Percentiles rank a stretch among this genome's conserved stretches.
phyloP scores from a whole-genome alignment of 768 basidiomycete genomes.

The Pleurotus tuoliensis region DNA sequence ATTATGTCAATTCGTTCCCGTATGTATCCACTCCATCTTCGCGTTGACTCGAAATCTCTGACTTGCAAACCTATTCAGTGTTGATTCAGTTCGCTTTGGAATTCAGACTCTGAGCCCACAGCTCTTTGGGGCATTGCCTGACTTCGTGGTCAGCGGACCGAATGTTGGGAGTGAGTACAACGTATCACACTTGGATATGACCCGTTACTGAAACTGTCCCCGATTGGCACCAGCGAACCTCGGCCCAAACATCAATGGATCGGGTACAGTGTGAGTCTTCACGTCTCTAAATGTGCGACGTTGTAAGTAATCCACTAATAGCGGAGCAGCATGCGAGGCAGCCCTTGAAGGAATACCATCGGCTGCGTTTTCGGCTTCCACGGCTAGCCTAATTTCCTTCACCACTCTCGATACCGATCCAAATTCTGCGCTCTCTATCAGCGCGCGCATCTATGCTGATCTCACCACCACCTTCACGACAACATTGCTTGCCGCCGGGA shows the following conservation, averaged over 20 bases:
- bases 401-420: conserved; percentile 14
- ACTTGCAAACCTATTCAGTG: conserved; percentile 10
- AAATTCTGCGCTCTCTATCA: conserved; percentile 4
- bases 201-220: background rate
- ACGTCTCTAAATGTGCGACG: background rate
- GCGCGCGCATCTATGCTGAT: conserved; percentile 13
- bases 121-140: conserved; percentile 22
- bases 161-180: conserved; percentile 18
- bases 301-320: conserved; percentile 8
- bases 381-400: conserved; percentile 16
- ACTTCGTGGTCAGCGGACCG: conserved; percentile 28
- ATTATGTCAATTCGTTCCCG: conserved; percentile 34
- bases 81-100: conserved; percentile 24
- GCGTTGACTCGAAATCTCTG: too few species aligned
- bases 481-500: conserved; percentile 15
- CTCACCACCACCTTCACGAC: conserved; percentile 14
- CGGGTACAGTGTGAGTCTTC: conserved; percentile 20
- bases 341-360: conserved; percentile 31
- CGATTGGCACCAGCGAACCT: conserved; percentile 15
- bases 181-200: too few species aligned
- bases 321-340: conserved; percentile 34
- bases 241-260: conserved; percentile 17
- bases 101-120: conserved; percentile 25
- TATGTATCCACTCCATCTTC: conserved; percentile 6
- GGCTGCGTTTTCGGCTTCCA: conserved; percentile 28